These are phyloP conservation scores for Straminergon stramineum DNA, from an alignment of 225 moss, liverwort and hornwort species.

Conservation along the genomic window DNA sequence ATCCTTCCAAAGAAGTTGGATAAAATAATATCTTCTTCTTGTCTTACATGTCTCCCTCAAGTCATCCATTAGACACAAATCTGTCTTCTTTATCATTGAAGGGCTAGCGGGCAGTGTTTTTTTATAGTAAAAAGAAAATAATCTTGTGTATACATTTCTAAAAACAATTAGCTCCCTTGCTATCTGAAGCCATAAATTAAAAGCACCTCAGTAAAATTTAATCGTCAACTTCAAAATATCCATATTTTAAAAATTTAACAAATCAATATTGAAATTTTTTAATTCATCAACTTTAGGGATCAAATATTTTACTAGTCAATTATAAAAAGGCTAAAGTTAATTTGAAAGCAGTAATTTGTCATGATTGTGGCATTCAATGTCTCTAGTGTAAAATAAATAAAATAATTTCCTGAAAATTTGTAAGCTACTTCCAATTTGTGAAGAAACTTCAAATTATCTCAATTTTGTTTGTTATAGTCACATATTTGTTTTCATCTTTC, in stretches of 20 bases:
- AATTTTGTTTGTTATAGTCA: no score
- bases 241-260: background rate
- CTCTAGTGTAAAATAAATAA: no score
- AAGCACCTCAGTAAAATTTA: background rate
- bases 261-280: background rate
- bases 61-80: background rate
- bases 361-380: background rate
- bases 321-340: background rate
- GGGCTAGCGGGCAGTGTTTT: fast-evolving
- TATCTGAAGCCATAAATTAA: background rate
- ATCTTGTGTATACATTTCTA: background rate
- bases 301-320: background rate
- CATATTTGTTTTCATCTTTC: background rate
- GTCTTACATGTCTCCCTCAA: background rate
- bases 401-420: background rate
- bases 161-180: no score
- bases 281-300: background rate
- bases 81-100: fast-evolving
- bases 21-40: background rate
- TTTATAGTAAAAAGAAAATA: background rate
- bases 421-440: background rate
- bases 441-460: background rate
- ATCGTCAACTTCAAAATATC: background rate
- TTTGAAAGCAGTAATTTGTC: no score
- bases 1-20: fast-evolving